These are phyloP conservation scores for Vitrella brassicaformis DNA, from an alignment of 73 alveolate genomes.

Conservation along the genomic window DNA sequence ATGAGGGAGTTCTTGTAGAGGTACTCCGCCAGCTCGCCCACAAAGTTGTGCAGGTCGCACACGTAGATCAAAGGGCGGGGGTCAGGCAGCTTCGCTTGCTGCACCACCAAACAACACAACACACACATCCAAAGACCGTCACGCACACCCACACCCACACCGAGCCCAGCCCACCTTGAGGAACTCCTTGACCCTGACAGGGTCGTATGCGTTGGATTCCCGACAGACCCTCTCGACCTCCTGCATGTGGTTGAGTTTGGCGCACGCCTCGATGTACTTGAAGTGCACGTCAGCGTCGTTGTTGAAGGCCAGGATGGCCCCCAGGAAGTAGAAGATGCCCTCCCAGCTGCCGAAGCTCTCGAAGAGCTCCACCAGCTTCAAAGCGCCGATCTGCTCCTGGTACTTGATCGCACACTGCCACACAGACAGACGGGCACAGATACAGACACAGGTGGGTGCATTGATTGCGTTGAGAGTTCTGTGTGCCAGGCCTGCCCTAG, in stretches of 20 bases:
- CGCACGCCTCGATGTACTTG: constrained; percentile 97
- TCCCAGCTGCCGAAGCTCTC: not conserved
- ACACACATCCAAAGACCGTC: not conserved
- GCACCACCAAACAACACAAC: not conserved
- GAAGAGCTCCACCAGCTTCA: constrained; percentile 14
- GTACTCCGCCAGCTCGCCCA: constrained; percentile 94
- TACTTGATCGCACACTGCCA: constrained; percentile 24
- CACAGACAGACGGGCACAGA: too few species aligned
- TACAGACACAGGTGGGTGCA: too few species aligned
- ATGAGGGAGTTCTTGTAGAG: constrained; percentile 86
- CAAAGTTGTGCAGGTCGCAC: constrained; percentile 94
- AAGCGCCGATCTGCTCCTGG: constrained; percentile 31
- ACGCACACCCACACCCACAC: not conserved
- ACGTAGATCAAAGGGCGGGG: constrained; percentile 98
- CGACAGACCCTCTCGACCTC: constrained; percentile 96
- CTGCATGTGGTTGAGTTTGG: constrained; percentile 84
- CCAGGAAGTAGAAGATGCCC: constrained; percentile 37
- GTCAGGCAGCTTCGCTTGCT: constrained; percentile 51
- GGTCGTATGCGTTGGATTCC: constrained; percentile 87
- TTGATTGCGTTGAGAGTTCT: too few species aligned
- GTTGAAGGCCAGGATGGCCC: constrained; percentile 25
- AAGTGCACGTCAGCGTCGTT: constrained; percentile 89
- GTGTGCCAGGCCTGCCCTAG: too few species aligned
- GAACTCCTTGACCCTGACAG: constrained; percentile 94
- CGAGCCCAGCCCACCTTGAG: constrained; percentile 64